phyloP scores from a whole-genome alignment of 2,329 filamentous ascomycete genomes.

The Colletotrichum incanum region DNA sequence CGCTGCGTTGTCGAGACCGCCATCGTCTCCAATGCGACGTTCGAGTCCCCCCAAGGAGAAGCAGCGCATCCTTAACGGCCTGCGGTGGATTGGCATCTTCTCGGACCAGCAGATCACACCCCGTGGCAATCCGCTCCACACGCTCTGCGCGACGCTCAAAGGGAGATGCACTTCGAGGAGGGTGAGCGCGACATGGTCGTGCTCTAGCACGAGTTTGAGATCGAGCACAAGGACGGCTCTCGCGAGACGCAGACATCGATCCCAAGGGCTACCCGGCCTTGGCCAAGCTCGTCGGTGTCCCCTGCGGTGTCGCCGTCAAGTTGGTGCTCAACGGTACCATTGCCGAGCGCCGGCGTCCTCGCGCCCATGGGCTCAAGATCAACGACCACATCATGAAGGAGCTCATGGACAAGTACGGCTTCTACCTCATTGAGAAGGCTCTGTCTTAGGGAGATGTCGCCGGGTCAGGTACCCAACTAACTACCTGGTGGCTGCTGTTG shows the following conservation, averaged over 20 bases:
- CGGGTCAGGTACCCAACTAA: neutral
- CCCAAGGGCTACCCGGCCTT: constrained; percentile 86
- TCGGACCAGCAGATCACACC: constrained; percentile 79
- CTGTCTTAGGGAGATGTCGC: constrained; percentile 51
- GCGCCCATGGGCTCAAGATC: constrained; percentile 83
- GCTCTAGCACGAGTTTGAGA: constrained; percentile 86
- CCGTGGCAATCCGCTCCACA: constrained; percentile 86
- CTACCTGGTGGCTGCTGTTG: constrained; percentile 2
- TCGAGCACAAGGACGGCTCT: constrained; percentile 85
- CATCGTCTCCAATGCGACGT: constrained; percentile 82
- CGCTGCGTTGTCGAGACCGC: constrained; percentile 76
- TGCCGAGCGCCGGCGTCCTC: constrained; percentile 79
- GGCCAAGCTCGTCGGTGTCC: constrained; percentile 86
- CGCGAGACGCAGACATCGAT: constrained; percentile 85
- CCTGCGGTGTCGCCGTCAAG: constrained; percentile 74
- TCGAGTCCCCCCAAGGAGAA: constrained; percentile 79
- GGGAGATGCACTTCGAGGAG: constrained; percentile 91
- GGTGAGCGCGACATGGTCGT: constrained; percentile 89
- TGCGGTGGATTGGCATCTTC: constrained; percentile 81
- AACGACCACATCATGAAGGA: constrained; percentile 83
- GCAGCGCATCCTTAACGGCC: constrained; percentile 78
- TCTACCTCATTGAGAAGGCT: constrained; percentile 80
- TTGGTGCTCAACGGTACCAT: constrained; percentile 84
- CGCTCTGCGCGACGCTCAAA: constrained; percentile 76
- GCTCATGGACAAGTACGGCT: constrained; percentile 83